A percentile compares a stretch with the other conserved stretches of the same genome.
Evolutionary conservation across 1,284 basidiomycete species (phyloP).

Genomic region (Trichosporon asahii): DNA sequence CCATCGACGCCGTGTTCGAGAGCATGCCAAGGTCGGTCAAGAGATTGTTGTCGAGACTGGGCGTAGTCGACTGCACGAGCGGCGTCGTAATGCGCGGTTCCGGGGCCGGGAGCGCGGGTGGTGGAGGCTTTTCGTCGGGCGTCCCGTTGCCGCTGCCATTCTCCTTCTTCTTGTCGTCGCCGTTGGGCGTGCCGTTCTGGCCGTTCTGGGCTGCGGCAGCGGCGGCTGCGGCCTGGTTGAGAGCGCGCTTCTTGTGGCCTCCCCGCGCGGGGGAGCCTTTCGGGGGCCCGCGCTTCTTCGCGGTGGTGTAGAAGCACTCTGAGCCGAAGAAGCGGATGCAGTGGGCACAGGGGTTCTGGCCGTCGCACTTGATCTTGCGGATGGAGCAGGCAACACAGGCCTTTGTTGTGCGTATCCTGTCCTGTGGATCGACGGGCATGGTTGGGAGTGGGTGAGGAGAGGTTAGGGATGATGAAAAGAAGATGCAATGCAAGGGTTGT

Average conservation of each 20-base stretch:
- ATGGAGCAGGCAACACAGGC: slow-evolving; percentile 24
- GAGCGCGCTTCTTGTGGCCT: slow-evolving; percentile 18
- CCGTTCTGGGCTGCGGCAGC: background rate
- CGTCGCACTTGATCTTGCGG: slow-evolving; percentile 27
- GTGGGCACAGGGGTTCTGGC: slow-evolving; percentile 21
- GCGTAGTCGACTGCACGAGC: background rate
- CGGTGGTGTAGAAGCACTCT: slow-evolving; percentile 23
- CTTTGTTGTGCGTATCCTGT: slow-evolving; percentile 18
- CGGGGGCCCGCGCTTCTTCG: slow-evolving; percentile 23
- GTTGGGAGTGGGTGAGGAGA: background rate
- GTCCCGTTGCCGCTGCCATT: background rate
- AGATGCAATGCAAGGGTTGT: background rate
- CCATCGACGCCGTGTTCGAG: background rate
- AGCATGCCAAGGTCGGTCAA: background rate
- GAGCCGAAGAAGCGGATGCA: slow-evolving; percentile 23
- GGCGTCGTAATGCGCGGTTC: background rate
- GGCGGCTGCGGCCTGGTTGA: background rate
- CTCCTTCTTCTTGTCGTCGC: slow-evolving; percentile 1
- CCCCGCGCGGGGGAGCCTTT: slow-evolving; percentile 23
- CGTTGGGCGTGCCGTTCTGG: background rate
- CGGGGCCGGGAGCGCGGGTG: background rate
- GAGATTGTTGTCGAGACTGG: slow-evolving; percentile 3
- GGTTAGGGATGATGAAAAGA: background rate
- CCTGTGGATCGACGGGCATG: slow-evolving; percentile 4
- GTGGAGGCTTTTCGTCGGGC: too few relatives aligned